Base-by-base conservation (phyloP, 805 yeast species). In the Millerozyma miso region DNA sequence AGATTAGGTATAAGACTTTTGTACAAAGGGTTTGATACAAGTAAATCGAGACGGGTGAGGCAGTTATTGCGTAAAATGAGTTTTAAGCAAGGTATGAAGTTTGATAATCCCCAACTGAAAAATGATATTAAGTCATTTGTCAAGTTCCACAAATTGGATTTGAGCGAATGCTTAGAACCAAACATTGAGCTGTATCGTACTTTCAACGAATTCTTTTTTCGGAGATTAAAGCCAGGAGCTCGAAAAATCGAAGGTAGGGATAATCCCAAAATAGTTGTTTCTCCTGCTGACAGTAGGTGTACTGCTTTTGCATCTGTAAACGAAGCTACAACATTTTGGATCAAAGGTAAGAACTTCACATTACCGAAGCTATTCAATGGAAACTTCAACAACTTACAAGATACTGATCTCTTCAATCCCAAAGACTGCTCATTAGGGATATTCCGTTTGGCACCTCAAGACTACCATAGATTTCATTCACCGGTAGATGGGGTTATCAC, bases 381-480 rank as follows among this genome's bases (percentile, higher is more conserved):
- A 0, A 64, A 64, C 39, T 67, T 65, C 41, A 69, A 76, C 32
- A 55, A 55, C 20, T 77, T 76, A 48, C 75, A 74, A 31, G 51
- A 55, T 17, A 51, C 67, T 2, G 63, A 64, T 40, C 44, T 69
- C 20, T 66, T 52, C 51, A 59, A 59, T 41, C 51, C 67, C 1
- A 56, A 53, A 4, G 61, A 68, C 13, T 85, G 88, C 34, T 69
- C 89, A 3, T 62, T 90, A 35, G 90, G 85, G 0, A 78, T 91
- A 1, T 91, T 91, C 61, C 67, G 99, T 44, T 67, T 91, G 35
- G 98, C 99, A 0, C 99, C 99, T 1, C 99, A 91, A 59, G 99
- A 91, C 60, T 91, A 91, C 57, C 99, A 91, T 58, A 69, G 99
- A 36, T 90, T 91, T 62, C 99, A 91, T 60, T 74, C 80, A 13